Evolutionary conservation across 2,329 filamentous ascomycete genomes (phyloP), one percentile per base, ranked within the genome.

Genomic region (Microcyclosporella mali): DNA sequence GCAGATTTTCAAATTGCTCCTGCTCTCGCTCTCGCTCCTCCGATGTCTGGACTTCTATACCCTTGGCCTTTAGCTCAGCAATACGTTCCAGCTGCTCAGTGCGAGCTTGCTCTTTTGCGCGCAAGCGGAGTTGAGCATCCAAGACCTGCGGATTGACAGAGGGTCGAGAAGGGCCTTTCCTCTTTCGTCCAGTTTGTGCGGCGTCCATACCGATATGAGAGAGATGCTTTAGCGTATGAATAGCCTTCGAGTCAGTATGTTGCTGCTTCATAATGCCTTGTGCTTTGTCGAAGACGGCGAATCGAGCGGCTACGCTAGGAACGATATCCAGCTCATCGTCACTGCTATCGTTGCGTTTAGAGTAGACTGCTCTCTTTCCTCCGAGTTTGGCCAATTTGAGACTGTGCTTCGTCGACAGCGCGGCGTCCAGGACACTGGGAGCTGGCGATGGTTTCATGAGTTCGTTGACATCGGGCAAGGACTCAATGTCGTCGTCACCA

Each of bases 11-110:
- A 10, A 95, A 80, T 46, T 89, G 81, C 44, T 85, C 81, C 63
- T 88, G 79, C 61, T 94, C 84, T 27, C 79, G 78, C 59, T 89
- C 85, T 15, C 86, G 80, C 63, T 98, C 89, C 64, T 95, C 90
- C 2, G 82, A 79, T 0, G 86, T 95, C 62, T 89, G 84, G 14
- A 97, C 73, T 17, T 84, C 70, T 18, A 95, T 75, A 6, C 92
- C 92, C 64, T 85, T 88, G 9, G 84, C 82, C 57, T 78, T 81
- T 31, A 98, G 74, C 53, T 82, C 75, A 43, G 87, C 80, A 15
- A 97, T 75, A 42, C 83, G 83, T 53, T 86, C 82, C 46, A 86
- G 79, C 40, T 87, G 81, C 62, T 92, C 88, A 32, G 77, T 66
- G 47, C 80, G 80, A 33, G 88, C 89, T 65, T 98, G 92, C 47